These are phyloP conservation scores for Aspergillus avenaceus DNA, from an alignment of 495 filamentous ascomycete species.

Conservation along the genomic window DNA sequence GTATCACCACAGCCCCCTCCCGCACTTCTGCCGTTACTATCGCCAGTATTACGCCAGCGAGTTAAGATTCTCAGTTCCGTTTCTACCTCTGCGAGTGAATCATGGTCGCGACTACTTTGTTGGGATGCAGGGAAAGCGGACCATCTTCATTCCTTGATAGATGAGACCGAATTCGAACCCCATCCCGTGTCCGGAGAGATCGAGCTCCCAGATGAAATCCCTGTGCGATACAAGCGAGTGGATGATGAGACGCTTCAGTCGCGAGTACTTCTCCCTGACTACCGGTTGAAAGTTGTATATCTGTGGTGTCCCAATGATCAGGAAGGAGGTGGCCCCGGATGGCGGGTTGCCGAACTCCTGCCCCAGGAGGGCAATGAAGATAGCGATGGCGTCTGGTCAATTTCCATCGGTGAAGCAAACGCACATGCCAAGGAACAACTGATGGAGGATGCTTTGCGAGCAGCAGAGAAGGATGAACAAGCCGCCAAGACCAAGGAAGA, in stretches of 20 bases:
- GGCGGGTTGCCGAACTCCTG: conserved; percentile 79
- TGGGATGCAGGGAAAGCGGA: conserved; percentile 70
- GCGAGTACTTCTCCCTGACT: conserved; percentile 51
- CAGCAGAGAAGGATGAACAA: conserved; percentile 21
- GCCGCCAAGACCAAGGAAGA: conserved; percentile 22
- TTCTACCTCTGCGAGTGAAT: conserved; percentile 55
- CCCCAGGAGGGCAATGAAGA: conserved; percentile 45
- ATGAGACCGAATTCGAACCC: conserved; percentile 68
- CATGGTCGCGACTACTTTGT: conserved; percentile 87
- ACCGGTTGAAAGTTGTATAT: conserved; percentile 54
- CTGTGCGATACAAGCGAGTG: conserved; percentile 63
- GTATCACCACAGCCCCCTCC: conserved; percentile 72
- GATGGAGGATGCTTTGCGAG: conserved; percentile 35
- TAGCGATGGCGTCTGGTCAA: conserved; percentile 44
- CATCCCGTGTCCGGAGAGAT: conserved; percentile 93
- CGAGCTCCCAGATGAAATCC: conserved; percentile 64
- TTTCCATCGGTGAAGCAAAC: conserved; percentile 51
- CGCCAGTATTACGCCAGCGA: conserved; percentile 87
- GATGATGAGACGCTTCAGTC: conserved; percentile 86
- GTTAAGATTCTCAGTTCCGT: conserved; percentile 66
- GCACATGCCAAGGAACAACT: conserved; percentile 31
- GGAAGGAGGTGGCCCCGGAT: conserved; percentile 64
- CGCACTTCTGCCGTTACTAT: conserved; percentile 74
- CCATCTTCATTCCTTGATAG: conserved; percentile 60
- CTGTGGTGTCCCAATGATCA: conserved; percentile 68